These are phyloP conservation scores for Calocybe cyanea DNA, from an alignment of 768 basidiomycete genomes.

Conservation along the genomic window DNA sequence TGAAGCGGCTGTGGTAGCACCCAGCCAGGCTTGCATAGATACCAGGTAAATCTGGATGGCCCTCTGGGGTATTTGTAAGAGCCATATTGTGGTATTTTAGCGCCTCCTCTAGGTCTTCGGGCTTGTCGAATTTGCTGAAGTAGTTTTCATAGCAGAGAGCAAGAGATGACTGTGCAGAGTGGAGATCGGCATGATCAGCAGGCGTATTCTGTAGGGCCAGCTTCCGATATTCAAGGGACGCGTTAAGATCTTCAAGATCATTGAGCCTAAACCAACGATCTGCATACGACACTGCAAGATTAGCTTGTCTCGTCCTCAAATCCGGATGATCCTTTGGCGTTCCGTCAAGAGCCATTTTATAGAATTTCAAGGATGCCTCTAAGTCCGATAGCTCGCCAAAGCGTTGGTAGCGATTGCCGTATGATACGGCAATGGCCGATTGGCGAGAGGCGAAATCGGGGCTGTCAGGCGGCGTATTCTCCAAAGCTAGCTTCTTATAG, in stretches of 20 bases:
- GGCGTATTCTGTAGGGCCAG: not conserved
- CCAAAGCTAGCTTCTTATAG: conserved; percentile 2
- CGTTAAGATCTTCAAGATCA: not conserved
- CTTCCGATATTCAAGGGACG: conserved; percentile 1
- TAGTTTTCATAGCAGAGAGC: not conserved
- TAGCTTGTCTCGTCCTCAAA: not conserved
- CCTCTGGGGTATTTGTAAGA: not conserved
- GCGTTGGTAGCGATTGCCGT: conserved; percentile 4
- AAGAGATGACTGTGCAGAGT: not conserved
- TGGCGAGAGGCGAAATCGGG: not conserved
- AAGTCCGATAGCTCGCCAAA: conserved; percentile 1
- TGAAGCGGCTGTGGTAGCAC: not conserved
- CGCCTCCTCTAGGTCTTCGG: conserved; percentile 1
- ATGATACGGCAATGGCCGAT: not conserved
- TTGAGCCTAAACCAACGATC: not conserved
- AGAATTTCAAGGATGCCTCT: not conserved
- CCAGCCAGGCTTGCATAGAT: not conserved
- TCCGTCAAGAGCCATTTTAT: conserved; percentile 3
- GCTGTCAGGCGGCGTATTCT: not conserved
- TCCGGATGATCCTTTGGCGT: not conserved
- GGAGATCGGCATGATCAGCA: not conserved
- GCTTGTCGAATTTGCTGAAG: not conserved
- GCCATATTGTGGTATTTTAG: conserved; percentile 1
- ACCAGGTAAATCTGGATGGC: not conserved
- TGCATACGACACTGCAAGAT: not conserved